phyloP scores from a whole-genome alignment of 345 rosid genomes.

The Rhodomyrtus tomentosa region DNA sequence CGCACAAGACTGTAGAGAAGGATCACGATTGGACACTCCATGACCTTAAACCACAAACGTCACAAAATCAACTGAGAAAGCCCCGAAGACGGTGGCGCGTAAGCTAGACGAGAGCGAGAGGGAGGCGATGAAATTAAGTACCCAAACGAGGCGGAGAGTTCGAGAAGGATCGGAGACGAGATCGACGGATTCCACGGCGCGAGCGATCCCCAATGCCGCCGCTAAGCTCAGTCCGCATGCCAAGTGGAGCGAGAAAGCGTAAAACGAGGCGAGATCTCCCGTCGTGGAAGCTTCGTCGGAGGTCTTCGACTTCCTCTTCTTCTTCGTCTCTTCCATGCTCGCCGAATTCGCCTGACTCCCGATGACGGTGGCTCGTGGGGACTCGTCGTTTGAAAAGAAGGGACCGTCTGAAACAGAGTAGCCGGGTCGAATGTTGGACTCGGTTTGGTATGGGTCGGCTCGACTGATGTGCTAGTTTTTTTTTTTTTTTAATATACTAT shows the following conservation, averaged over 20 bases:
- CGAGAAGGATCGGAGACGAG: slow-evolving; percentile 49
- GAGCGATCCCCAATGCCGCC: slow-evolving; percentile 35
- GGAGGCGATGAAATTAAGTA: background rate
- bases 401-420: background rate
- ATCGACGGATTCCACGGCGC: slow-evolving; percentile 26
- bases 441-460: background rate
- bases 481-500: background rate
- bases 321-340: slow-evolving; percentile 1
- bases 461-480: background rate
- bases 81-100: background rate
- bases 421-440: background rate
- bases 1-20: slow-evolving; percentile 50
- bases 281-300: background rate
- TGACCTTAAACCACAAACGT: slow-evolving; percentile 17
- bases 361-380: background rate
- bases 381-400: background rate
- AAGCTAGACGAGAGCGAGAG: background rate
- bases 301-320: background rate
- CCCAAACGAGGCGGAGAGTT: slow-evolving; percentile 58
- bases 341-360: background rate
- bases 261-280: slow-evolving; percentile 6
- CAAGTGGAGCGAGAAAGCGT: slow-evolving; percentile 20
- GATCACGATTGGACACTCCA: slow-evolving; percentile 34
- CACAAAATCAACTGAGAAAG: background rate
- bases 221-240: slow-evolving; percentile 33